Evolutionary conservation across 176 grass and related monocot genomes (phyloP).

Genomic region (Phoenix dactylifera): DNA sequence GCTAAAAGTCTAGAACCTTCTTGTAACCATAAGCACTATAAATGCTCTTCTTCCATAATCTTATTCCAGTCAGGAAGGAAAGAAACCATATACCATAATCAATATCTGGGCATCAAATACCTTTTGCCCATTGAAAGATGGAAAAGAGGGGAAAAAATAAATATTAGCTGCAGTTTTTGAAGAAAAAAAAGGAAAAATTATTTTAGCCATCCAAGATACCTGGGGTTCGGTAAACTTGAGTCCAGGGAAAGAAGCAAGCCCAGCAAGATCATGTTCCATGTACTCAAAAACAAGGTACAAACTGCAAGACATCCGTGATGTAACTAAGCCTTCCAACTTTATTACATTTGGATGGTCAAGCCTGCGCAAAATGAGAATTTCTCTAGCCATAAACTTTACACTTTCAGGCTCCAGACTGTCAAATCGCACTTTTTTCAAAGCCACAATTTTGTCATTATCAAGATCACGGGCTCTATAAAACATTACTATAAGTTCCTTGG

Average conservation of each 20-base stretch:
- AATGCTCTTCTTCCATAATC: too few species aligned
- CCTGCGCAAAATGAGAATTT: constrained; percentile 89
- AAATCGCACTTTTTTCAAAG: constrained; percentile 96
- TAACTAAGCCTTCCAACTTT: constrained; percentile 93
- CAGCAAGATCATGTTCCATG: constrained; percentile 96
- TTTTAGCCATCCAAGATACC: constrained; percentile 28
- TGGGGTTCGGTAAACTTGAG: constrained; percentile 82
- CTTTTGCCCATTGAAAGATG: too few species aligned
- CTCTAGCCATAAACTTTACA: constrained; percentile 94
- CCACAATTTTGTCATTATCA: constrained; percentile 84
- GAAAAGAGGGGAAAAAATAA: too few species aligned
- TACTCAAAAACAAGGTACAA: constrained; percentile 99
- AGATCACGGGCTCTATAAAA: constrained; percentile 91
- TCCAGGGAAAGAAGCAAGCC: constrained; percentile 85
- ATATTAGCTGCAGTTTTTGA: too few species aligned
- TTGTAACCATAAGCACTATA: neutral
- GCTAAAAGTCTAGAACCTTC: neutral
- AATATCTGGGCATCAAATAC: too few species aligned
- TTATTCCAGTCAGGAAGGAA: too few species aligned
- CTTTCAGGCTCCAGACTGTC: constrained; percentile 99
- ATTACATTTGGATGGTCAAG: constrained; percentile 99
- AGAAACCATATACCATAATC: too few species aligned
- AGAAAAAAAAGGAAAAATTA: too few species aligned
- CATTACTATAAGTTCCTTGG: constrained; percentile 96
- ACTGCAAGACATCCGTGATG: constrained; percentile 97